Evolutionary conservation across 208 protist genomes (phyloP).

Genomic region (Leishmania major): DNA sequence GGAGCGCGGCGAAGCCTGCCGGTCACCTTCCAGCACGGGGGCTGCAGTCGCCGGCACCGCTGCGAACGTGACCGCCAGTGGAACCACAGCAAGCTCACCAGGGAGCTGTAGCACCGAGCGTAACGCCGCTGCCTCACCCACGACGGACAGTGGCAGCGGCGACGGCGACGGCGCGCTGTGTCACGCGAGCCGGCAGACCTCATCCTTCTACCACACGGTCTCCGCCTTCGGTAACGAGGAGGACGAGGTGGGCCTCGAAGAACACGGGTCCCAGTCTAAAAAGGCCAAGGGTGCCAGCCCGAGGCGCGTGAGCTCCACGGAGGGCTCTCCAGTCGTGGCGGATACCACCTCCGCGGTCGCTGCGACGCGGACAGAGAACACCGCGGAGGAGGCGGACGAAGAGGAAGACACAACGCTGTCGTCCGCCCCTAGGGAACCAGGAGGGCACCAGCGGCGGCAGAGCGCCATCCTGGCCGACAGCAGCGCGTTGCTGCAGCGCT

Average conservation of each 20-base stretch:
- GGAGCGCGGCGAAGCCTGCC: not conserved
- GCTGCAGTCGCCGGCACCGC: not conserved
- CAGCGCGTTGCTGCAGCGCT: not conserved
- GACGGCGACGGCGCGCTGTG: not conserved
- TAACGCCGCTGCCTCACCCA: not conserved
- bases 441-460: conserved; percentile 11
- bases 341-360: not conserved
- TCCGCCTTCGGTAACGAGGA: conserved; percentile 25
- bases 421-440: not conserved
- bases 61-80: not conserved
- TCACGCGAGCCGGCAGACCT: conserved; percentile 20
- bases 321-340: not conserved
- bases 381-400: conserved; percentile 11
- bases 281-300: not conserved
- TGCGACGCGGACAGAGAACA: not conserved
- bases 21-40: not conserved
- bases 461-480: conserved; percentile 5
- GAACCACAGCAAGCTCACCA: not conserved
- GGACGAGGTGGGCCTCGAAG: conserved; percentile 4
- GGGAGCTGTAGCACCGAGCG: not conserved
- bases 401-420: conserved; percentile 13
- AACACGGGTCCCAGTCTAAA: not conserved
- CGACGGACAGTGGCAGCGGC: not conserved
- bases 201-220: conserved; percentile 36
- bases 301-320: not conserved